Base-by-base conservation (phyloP, 23 red algal genomes). In the Agarophyton chilense region DNA sequence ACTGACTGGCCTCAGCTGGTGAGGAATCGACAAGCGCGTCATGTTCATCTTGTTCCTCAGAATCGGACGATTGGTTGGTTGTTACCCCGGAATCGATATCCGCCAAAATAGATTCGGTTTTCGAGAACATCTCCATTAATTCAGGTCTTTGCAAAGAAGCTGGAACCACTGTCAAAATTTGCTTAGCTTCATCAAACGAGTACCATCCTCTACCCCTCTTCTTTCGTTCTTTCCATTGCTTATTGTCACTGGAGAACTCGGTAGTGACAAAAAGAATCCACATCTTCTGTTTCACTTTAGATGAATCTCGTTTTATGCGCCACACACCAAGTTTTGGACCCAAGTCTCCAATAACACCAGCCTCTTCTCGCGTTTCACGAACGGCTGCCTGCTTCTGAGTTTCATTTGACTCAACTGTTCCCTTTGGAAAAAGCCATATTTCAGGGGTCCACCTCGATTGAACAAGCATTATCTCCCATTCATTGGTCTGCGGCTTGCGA, bases 361-460 rank as follows among this genome's bases (percentile, higher is more conserved):
- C 96, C 71, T 98, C 96, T 82, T 98, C 96, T 24, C 72, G 65
- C 72, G 96, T 98, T 66, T 98, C 96, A 31, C 96, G 92, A 11
- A 93, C 45, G 6, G 96, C 96, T 14, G 92, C 90, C 17, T 83
- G 82, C 51, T 93, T 95, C 17, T 66, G 70, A 52, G 83, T 81
- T 72, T 98, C 96, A 19, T 43, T 43, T 29, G 61, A 49, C 34
- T 98, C 92, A 28, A 98, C 93, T 10, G 91, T 92, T 21, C 96
- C 96, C 38, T 98, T 98, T 57, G 96, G 96, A 76, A 95, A 98
- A 31, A 95, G 51, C 96, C 96, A 98, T 11, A 95, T 80, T 32
- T 70, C 87, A 18, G 67, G 73, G 51, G 60, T 71, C 64, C 86
- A 92, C 6, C 86, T 35, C 46, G 96, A 98, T 17, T 92, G 92